Evolutionary conservation across 495 filamentous ascomycete genomes (phyloP).

Genomic region (Geopyxis carbonaria): DNA sequence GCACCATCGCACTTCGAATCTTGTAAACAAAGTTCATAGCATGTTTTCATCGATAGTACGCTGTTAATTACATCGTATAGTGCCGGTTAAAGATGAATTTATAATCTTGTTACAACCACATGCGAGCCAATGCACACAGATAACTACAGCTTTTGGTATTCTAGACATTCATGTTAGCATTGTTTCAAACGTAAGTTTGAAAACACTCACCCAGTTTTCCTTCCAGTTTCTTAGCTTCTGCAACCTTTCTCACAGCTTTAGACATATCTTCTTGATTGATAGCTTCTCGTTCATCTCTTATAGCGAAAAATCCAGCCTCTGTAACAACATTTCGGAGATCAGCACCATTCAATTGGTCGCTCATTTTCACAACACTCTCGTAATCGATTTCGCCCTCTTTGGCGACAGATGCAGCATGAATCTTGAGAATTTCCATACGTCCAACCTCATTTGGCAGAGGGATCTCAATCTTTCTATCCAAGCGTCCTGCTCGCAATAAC

Average conservation of each 20-base stretch:
- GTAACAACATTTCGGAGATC: constrained; percentile 97
- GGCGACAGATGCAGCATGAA: constrained; percentile 72
- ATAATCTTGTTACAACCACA: no score
- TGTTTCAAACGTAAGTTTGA: background rate
- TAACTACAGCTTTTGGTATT: constrained; percentile 97
- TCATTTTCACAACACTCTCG: constrained; percentile 99
- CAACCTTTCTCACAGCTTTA: constrained; percentile 92
- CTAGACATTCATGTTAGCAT: constrained; percentile 36
- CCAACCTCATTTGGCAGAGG: constrained; percentile 98
- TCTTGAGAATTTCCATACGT: constrained; percentile 95
- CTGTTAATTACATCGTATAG: no score
- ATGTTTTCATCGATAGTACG: no score
- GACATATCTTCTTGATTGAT: constrained; percentile 99
- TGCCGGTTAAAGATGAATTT: no score
- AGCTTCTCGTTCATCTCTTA: constrained; percentile 89
- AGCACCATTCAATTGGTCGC: constrained; percentile 90
- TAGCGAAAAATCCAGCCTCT: constrained; percentile 91
- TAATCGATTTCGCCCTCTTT: constrained; percentile 95
- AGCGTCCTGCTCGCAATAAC: constrained; percentile 74
- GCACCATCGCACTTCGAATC: no score
- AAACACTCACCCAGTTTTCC: constrained; percentile 32
- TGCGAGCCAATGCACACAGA: constrained; percentile 11
- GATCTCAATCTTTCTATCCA: constrained; percentile 98
- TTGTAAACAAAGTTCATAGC: no score
- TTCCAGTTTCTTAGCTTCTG: constrained; percentile 93